Evolutionary conservation across 768 basidiomycete species (phyloP), one percentile per base, ranked within the genome.

Genomic region (Rhizopogon rudus): DNA sequence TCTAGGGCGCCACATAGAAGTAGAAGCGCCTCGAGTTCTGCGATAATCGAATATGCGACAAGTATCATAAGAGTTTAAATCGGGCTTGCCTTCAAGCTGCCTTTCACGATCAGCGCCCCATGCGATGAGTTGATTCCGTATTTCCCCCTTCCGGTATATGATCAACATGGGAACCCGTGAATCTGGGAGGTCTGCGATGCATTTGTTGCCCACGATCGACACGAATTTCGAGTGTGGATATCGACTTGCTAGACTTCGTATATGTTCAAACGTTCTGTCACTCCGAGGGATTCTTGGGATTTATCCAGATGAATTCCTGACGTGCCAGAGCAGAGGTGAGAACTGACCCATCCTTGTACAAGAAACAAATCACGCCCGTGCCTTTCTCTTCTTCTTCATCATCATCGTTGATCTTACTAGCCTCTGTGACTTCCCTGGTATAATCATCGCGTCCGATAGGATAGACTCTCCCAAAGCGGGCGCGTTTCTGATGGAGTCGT

Each of bases 181-280:
- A 63, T 98, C 97, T 13, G 95, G 96, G 37, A 98, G 85, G 71
- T 98, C 88, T n/a, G 91, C 86, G 62, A 99, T 97, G 74, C 93
- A 96, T 70, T 93, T 93, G 73, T 91, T 83, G 39, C 94, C 93
- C 3, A 94, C 84, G 62, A 98, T 98, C 10, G 91, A 93, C 57
- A 98, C 88, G 62, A 99, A 97, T 73, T 98, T 98, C 10, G 94
- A 91, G 45, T 87, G 86, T 2, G 94, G 91, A 68, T 96, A 88
- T 51, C 83, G 82, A n/a, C 75, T 75, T 2, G 97, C 93, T 5
- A 99, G 77, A 0, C 76, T 77, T 5, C 76, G 77, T 28, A 98
- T 71, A 51, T 95, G 86, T 28, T 78, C 72, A 51, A 81, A 82
- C 10, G 95, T 76, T 44, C 86, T 85, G 57, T 93, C 87, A 54